Evolutionary conservation across 768 basidiomycete species (phyloP).

Genomic region (Hydnomerulius pinastri): DNA sequence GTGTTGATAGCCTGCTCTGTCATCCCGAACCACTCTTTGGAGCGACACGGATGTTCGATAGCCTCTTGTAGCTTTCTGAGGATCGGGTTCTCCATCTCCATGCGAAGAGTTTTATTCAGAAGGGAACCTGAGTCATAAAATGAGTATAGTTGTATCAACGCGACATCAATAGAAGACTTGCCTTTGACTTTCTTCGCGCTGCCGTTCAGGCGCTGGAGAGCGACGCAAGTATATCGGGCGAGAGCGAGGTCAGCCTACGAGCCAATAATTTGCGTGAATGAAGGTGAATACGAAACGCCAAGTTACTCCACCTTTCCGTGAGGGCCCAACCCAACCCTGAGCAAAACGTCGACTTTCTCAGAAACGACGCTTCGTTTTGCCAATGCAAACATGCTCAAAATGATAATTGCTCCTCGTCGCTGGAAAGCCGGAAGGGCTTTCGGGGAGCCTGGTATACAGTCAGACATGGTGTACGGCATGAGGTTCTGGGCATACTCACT

Average conservation of each 20-base stretch:
- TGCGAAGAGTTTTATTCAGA: slow-evolving; percentile 79
- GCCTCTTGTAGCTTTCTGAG: slow-evolving; percentile 81
- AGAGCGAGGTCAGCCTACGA: slow-evolving; percentile 81
- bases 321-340: slow-evolving; percentile 84
- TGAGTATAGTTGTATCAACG: not conserved
- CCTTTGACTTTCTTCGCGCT: slow-evolving; percentile 98
- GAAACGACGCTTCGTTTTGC: slow-evolving; percentile 77
- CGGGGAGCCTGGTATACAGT: slow-evolving; percentile 57
- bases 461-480: not conserved
- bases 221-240: slow-evolving; percentile 92
- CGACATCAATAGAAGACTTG: slow-evolving; percentile 22
- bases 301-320: slow-evolving; percentile 67
- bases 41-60: slow-evolving; percentile 78
- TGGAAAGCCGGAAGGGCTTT: slow-evolving; percentile 78
- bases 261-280: slow-evolving; percentile 1
- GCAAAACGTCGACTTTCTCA: slow-evolving; percentile 81
- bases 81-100: slow-evolving; percentile 85
- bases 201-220: slow-evolving; percentile 88
- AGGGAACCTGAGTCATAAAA: slow-evolving; percentile 66
- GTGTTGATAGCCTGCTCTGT: slow-evolving; percentile 98
- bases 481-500: slow-evolving; percentile 49
- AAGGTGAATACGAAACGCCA: not conserved
- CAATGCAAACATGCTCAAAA: slow-evolving; percentile 95
- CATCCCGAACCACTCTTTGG: slow-evolving; percentile 95
- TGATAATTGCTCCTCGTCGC: slow-evolving; percentile 92